Base-by-base conservation (phyloP, 2,329 filamentous ascomycete genomes). In the Fusarium camptoceras region DNA sequence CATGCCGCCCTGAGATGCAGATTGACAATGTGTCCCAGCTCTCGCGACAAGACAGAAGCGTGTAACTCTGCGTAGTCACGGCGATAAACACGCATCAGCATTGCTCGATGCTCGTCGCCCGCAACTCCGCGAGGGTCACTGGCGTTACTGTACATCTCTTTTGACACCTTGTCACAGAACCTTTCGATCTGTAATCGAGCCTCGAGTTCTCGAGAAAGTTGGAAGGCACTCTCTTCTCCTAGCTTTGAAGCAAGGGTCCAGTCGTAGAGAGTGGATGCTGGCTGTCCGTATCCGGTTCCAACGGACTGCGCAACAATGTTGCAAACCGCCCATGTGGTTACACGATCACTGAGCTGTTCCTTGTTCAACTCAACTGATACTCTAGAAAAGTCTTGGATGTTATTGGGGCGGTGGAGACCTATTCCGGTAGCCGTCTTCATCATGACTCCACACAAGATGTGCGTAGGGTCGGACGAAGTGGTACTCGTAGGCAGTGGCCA, bases 401-500 rank as follows among this genome's bases (percentile, higher is more conserved):
- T 90, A 57, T 91, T 93, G 15, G 92, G 93, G 49, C 92, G 88
- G 75, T 96, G 92, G 55, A 96, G 84, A 22, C 93, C 92, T 72
- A 94, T 94, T 70, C 93, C 92, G 70, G 93, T 94, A 11, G 93
- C 93, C 24, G 92, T 89, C 81, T 94, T 94, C 88, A 95, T 94
- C 91, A 95, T 94, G 66, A 94, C 88, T 55, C 93, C 92, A 72
- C 91, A 91, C 20, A 94, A 83, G 77, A 93, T 94, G 76, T 94
- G 93, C 2, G 92, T 95, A 5, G 92, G 92, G 72, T 96, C 93
- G 10, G 90, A 90, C 8, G 91, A 91, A 2, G 92, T 94, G 8
- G 91, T 93, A 79, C 91, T 94, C n/a, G 91, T 93, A 1, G 93
- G 93, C 39, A 95, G 81, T 8, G 93, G 92, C 92, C 92, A 96